Evolutionary conservation across 257 asterid species (phyloP).

Genomic region (Perilla frutescens): DNA sequence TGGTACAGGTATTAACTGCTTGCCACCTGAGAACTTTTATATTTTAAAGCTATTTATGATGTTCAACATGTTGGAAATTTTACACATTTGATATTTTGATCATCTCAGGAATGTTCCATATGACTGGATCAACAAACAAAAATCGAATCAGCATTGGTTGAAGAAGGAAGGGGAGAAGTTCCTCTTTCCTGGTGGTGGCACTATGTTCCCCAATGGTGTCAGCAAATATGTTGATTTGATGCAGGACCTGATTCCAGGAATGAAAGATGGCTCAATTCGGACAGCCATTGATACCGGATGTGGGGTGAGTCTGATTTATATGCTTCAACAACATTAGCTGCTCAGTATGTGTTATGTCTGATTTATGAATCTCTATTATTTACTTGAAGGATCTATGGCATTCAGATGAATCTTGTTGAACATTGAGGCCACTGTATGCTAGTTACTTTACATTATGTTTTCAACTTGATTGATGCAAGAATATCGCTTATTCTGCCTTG

Average conservation of each 20-base stretch:
- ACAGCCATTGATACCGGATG: slow-evolving; percentile 99
- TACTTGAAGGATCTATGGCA: background rate
- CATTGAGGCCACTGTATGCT: no score
- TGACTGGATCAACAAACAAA: slow-evolving; percentile 95
- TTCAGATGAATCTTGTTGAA: no score
- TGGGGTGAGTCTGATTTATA: slow-evolving; percentile 71
- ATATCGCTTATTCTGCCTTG: background rate
- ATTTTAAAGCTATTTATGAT: background rate
- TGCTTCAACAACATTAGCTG: slow-evolving; percentile 4
- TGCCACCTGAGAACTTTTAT: background rate
- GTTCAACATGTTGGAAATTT: background rate
- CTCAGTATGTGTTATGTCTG: background rate
- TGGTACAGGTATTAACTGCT: slow-evolving; percentile 73
- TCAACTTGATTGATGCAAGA: background rate
- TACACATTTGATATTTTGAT: slow-evolving; percentile 15
- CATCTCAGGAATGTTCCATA: slow-evolving; percentile 85
- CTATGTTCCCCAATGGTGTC: slow-evolving; percentile 98
- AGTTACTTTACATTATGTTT: no score
- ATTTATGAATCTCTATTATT: slow-evolving; percentile 8
- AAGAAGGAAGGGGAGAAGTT: slow-evolving; percentile 94
- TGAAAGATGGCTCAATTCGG: slow-evolving; percentile 88
- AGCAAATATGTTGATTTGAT: slow-evolving; percentile 81
- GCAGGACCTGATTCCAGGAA: slow-evolving; percentile 83
- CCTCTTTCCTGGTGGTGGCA: slow-evolving; percentile 97
- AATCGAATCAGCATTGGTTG: slow-evolving; percentile 96